Evolutionary conservation across 345 rosid genomes (phyloP).

Genomic region (Arabidopsis arenosa): DNA sequence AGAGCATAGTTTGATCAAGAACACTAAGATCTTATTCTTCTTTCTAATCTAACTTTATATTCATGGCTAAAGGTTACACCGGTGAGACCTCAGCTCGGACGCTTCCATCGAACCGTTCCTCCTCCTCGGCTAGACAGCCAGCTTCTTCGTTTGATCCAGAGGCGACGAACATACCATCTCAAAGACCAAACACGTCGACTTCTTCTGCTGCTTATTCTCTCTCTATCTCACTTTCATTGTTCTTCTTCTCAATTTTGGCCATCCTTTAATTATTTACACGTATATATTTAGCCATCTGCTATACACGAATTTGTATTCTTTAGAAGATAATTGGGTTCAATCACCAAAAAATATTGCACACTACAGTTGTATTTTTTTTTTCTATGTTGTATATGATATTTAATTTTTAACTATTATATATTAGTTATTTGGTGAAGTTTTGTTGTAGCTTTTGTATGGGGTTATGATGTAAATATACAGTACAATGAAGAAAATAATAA

Average conservation of each 20-base stretch:
- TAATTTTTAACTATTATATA: background rate
- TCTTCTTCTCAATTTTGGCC: slow-evolving; percentile 40
- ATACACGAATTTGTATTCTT: slow-evolving; percentile 33
- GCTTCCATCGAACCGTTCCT: slow-evolving; percentile 50
- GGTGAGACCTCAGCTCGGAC: slow-evolving; percentile 43
- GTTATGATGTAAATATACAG: too few species aligned
- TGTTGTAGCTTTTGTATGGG: too few species aligned
- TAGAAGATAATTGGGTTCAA: slow-evolving; percentile 31
- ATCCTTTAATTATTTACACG: slow-evolving; percentile 18
- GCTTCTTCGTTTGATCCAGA: slow-evolving; percentile 64
- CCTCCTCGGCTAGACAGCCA: slow-evolving; percentile 54
- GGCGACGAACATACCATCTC: slow-evolving; percentile 58
- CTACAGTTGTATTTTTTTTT: background rate
- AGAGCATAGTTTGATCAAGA: background rate
- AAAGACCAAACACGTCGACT: slow-evolving; percentile 39
- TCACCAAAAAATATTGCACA: background rate
- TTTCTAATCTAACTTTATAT: slow-evolving; percentile 7
- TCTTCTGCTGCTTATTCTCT: slow-evolving; percentile 32
- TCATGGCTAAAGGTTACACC: slow-evolving; percentile 38
- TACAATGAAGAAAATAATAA: too few species aligned
- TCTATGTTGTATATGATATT: slow-evolving; percentile 1
- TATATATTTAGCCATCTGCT: slow-evolving; percentile 7
- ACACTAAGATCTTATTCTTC: background rate
- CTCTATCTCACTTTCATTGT: slow-evolving; percentile 31
- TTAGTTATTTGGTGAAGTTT: background rate